Base-by-base conservation (phyloP, 805 yeast genomes). In the Jamesozyma gamospora region DNA sequence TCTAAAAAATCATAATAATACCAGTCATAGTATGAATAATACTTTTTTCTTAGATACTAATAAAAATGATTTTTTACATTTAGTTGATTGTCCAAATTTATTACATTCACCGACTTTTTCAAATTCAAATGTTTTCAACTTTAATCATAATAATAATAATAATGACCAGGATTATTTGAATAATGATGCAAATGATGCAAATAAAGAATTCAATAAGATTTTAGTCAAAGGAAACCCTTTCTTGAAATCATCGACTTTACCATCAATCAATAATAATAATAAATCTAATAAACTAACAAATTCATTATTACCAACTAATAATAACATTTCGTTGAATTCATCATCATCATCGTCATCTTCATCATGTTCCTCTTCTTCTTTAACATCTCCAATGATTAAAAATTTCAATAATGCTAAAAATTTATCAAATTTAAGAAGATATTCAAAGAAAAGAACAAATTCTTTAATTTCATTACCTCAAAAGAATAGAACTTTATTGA, bases 181-280 rank as follows among this genome's bases (percentile, higher is more conserved):
- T 21, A 8, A 21, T 29, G 32, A 37, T n/a, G 39, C 31, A 14
- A 40, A 36, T 28, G 43, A 41, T 41, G 43, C 43, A 2, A 33
- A 12, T 26, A 29, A 13, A 19, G 43, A 36, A 26, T 41, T 41
- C 16, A 41, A 17, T 29, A 36, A 27, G 16, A 32, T 41, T 10
- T 13, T 36, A 4, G 8, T 4, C 3, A 32, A n/a, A n/a, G 37
- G 29, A 4, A 21, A 25, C 11, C 26, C 29, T 25, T 13, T 16
- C n/a, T 34, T 28, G 14, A 13, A 8, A 31, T 13, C 36, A 6
- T 13, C 29, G 4, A 15, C 36, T 4, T 11, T 12, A 7, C 12
- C 14, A 34, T 24, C 28, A 16, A 9, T 11, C 7, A 5, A 21
- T 21, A 21, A 21, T 21, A 21, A 21, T 21, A 21, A 21, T 21